These are phyloP conservation scores for Solidago caesia DNA, from an alignment of 129 eudicot genomes.

Conservation along the genomic window DNA sequence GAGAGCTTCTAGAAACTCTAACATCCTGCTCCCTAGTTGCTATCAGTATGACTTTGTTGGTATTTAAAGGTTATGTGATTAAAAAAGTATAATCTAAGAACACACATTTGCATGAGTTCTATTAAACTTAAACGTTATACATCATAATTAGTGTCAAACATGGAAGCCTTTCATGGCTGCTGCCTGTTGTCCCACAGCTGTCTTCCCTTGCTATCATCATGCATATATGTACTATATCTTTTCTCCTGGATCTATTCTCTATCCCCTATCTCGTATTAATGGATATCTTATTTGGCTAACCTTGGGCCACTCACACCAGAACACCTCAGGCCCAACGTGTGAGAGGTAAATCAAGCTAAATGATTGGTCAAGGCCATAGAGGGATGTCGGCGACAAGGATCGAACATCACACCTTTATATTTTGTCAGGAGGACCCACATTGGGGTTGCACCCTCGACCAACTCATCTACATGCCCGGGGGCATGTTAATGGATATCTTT, in stretches of 20 bases:
- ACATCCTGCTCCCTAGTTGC: too few species aligned
- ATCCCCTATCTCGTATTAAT: neutral
- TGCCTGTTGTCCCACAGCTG: neutral
- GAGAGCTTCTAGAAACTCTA: too few species aligned
- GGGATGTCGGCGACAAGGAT: too few species aligned
- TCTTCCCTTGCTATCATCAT: neutral
- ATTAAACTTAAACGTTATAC: neutral
- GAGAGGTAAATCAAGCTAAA: too few species aligned
- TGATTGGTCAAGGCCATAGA: too few species aligned
- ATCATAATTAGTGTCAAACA: neutral
- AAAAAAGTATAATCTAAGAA: neutral
- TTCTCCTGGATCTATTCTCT: neutral
- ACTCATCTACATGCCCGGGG: too few species aligned
- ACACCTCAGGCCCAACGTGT: too few species aligned
- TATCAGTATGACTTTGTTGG: neutral
- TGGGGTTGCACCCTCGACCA: too few species aligned
- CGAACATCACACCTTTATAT: too few species aligned
- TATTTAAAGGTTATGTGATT: neutral
- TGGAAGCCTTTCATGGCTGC: neutral
- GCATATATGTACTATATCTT: neutral
- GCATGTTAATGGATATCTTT: too few species aligned
- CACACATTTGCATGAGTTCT: neutral
- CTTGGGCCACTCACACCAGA: too few species aligned
- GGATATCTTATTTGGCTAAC: constrained; percentile 1
- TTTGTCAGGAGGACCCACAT: too few species aligned